Evolutionary conservation across 2,329 filamentous ascomycete species (phyloP), one percentile per base, ranked within the genome.

Genomic region (Epichloe gansuensis): DNA sequence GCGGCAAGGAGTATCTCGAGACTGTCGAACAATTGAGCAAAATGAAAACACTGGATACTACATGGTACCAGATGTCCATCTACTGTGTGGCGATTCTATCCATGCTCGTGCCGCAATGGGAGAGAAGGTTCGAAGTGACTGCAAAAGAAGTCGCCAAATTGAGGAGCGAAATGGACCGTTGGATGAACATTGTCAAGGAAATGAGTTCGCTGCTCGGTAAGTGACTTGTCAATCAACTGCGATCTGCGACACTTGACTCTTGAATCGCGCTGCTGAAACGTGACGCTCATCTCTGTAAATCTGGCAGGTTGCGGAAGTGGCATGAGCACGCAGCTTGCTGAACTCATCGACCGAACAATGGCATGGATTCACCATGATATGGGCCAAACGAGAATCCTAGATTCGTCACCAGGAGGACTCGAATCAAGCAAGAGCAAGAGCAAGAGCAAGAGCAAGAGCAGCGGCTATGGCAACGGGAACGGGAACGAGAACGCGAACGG

Each of bases 31-130:
- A 80, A 51, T 67, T 91, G 47, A 77, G 80, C 54, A 75, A 75
- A 58, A 72, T 82, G 53, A 86, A 85, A 61, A 82, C 81, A 45
- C 69, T 91, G 4, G 87, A 91, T 61, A 87, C 85, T 1, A 88
- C 86, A 1, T 91, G 86, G 85, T 86, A 87, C 60, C 83, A 85
- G 47, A 75, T 81, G 48, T 83, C 86, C 0, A 77, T 87, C 5
- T 88, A 87, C 61, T 75, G 87, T 12, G 81, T 84, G 44, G 85
- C 85, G 28, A 82, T 88, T 53, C 87, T 89, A 59, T 86, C 85
- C 0, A 82, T 79, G 13, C 69, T 91, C 0, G 87, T 86, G 46
- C 79, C 80, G 2, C 77, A 83, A 52, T 87, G 81, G 72, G 79
- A 88, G 62, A 77, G 83, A 47, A 75, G 83, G 34, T 78, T 80